These are phyloP conservation scores for Naganishia randhawae DNA, from an alignment of 768 basidiomycete genomes.

Conservation along the genomic window DNA sequence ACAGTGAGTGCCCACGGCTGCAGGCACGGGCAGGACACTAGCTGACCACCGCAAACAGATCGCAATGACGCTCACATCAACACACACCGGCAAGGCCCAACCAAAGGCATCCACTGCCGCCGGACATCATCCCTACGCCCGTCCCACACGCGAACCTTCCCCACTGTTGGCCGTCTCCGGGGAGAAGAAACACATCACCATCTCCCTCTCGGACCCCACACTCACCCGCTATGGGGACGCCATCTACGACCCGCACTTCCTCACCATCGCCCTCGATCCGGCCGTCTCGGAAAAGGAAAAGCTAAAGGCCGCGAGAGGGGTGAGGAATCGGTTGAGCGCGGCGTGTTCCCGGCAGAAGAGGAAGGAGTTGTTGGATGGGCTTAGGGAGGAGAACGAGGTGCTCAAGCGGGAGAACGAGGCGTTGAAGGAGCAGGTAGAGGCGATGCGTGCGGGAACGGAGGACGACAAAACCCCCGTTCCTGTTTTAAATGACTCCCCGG, in stretches of 20 bases:
- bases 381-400: slow-evolving; percentile 9
- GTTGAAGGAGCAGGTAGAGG: slow-evolving; percentile 2
- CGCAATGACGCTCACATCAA: background rate
- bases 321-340: slow-evolving; percentile 21
- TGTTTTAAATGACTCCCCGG: background rate
- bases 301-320: slow-evolving; percentile 15
- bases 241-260: slow-evolving; percentile 14
- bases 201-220: slow-evolving; percentile 17
- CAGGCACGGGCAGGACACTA: background rate
- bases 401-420: slow-evolving; percentile 3
- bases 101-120: background rate
- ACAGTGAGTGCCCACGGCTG: background rate
- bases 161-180: background rate
- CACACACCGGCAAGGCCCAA: background rate
- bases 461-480: background rate
- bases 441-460: background rate
- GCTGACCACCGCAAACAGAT: background rate
- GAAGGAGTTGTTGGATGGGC: slow-evolving; percentile 20
- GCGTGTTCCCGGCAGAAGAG: slow-evolving; percentile 19
- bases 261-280: slow-evolving; percentile 13
- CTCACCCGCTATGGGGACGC: slow-evolving; percentile 19
- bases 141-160: background rate
- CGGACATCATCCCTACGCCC: slow-evolving; percentile 2
- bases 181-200: slow-evolving; percentile 18
- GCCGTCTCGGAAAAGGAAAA: slow-evolving; percentile 22